phyloP scores from a whole-genome alignment of 75 land plant genomes.

The Picea glauca region DNA sequence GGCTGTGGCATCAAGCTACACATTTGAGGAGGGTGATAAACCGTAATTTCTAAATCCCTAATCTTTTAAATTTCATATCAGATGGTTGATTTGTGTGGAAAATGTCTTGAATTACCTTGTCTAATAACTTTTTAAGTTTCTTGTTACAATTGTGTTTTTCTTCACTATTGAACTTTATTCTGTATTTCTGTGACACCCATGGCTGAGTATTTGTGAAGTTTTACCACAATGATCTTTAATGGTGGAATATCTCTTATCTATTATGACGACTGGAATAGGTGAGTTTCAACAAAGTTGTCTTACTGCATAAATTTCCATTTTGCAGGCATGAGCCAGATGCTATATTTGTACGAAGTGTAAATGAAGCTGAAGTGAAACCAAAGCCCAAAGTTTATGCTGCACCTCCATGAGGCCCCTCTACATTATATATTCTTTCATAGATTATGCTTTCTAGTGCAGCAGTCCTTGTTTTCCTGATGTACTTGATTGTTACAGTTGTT shows the following conservation, averaged over 20 bases:
- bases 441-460: too few species aligned
- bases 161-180: neutral
- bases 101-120: neutral
- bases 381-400: conserved; percentile 86
- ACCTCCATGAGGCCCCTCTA: conserved; percentile 13
- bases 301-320: conserved; percentile 11
- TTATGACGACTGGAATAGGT: neutral
- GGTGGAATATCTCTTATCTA: neutral
- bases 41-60: conserved; percentile 43
- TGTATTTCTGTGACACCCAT: neutral
- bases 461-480: too few species aligned
- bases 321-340: conserved; percentile 97
- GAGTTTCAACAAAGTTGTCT: neutral
- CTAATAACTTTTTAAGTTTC: neutral
- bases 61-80: neutral
- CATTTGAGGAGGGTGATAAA: conserved; percentile 95
- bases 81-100: neutral
- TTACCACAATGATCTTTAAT: neutral
- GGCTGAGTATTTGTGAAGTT: neutral
- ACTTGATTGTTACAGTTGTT: too few species aligned
- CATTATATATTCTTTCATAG: too few species aligned
- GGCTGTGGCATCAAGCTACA: conserved; percentile 99
- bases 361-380: conserved; percentile 98
- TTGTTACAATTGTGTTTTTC: conserved; percentile 2
- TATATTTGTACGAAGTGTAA: conserved; percentile 85